These are phyloP conservation scores for Capronia coronata DNA, from an alignment of 2,329 filamentous ascomycete genomes.

Conservation along the genomic window DNA sequence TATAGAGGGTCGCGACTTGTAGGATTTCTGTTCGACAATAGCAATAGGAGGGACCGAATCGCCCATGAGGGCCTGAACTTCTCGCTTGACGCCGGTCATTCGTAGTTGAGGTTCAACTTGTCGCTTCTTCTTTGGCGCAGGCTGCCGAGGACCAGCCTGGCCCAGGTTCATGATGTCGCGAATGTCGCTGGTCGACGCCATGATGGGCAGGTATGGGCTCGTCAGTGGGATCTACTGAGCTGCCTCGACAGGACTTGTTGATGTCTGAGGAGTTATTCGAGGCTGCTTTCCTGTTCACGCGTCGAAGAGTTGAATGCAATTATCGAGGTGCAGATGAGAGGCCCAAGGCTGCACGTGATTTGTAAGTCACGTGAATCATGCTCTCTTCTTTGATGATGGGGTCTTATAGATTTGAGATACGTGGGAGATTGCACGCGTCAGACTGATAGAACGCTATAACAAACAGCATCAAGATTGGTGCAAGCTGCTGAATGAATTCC, in stretches of 20 bases:
- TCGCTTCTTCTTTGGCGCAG: conserved; percentile 65
- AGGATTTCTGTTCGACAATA: conserved; percentile 45
- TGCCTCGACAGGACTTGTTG: not conserved
- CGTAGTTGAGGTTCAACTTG: conserved; percentile 51
- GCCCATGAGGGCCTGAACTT: conserved; percentile 47
- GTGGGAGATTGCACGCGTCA: too few species aligned
- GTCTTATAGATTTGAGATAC: too few species aligned
- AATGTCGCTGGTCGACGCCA: conserved; percentile 70
- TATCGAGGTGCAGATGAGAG: not conserved
- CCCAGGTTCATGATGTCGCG: conserved; percentile 83
- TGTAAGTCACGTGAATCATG: too few species aligned
- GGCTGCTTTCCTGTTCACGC: not conserved
- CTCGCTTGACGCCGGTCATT: conserved; percentile 43
- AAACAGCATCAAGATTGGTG: too few species aligned
- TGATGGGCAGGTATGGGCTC: conserved; percentile 25
- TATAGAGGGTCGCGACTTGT: conserved; percentile 37
- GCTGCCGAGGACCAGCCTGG: conserved; percentile 48
- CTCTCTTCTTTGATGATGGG: too few species aligned
- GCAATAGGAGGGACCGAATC: conserved; percentile 47
- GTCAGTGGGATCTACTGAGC: not conserved
- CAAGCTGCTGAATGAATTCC: too few species aligned
- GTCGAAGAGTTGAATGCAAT: not conserved
- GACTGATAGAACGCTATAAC: too few species aligned
- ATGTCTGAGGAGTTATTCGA: not conserved
- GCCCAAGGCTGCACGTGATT: not conserved